Evolutionary conservation across 2,329 filamentous ascomycete species (phyloP).

Genomic region (Arthrobotrys iridis): DNA sequence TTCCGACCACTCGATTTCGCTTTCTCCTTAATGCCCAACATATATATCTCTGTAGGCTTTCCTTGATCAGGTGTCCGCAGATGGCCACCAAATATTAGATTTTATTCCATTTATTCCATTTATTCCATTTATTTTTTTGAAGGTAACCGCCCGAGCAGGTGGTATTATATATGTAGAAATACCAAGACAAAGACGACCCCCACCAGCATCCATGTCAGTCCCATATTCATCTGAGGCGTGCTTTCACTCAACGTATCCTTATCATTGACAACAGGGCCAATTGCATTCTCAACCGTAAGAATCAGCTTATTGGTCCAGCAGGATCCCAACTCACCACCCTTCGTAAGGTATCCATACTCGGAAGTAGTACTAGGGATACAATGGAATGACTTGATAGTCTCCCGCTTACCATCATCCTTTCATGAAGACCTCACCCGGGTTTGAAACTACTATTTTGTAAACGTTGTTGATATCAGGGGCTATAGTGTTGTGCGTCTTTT

Average conservation of each 20-base stretch:
- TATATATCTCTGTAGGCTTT: too few relatives aligned
- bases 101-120: too few relatives aligned
- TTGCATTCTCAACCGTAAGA: neutral
- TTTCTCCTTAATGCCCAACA: too few relatives aligned
- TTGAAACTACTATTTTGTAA: constrained; percentile 32
- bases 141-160: too few relatives aligned
- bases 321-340: neutral
- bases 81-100: too few relatives aligned
- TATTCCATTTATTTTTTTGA: too few relatives aligned
- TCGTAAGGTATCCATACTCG: neutral
- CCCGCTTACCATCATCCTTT: neutral
- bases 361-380: constrained; percentile 24
- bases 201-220: neutral
- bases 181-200: neutral
- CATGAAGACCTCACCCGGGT: constrained; percentile 22
- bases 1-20: too few relatives aligned
- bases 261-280: constrained; percentile 4
- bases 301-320: neutral
- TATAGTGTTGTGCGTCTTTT: neutral
- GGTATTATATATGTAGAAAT: constrained; percentile 5
- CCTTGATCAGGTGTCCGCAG: too few relatives aligned
- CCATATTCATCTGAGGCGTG: neutral
- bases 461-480: constrained; percentile 21
- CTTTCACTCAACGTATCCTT: neutral
- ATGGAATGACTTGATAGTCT: constrained; percentile 18